Evolutionary conservation across 2,329 filamentous ascomycete genomes (phyloP).

Genomic region (Neofusicoccum umdonicola): DNA sequence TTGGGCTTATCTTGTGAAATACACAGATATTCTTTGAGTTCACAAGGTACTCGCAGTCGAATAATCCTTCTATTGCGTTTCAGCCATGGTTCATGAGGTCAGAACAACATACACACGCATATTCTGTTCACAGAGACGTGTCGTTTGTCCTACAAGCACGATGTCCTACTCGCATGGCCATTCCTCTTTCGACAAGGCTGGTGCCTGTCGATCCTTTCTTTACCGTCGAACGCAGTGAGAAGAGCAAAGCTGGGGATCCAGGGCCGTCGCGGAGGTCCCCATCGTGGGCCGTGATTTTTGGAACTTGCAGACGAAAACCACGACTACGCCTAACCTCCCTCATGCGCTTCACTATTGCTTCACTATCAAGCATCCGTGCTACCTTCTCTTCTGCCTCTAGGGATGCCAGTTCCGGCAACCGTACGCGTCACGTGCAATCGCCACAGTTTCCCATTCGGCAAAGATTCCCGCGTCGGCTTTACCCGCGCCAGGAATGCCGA

Average conservation of each 20-base stretch:
- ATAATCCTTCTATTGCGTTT: too few relatives aligned
- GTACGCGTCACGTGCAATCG: conserved; percentile 1
- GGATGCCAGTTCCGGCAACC: not conserved
- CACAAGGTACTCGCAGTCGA: too few relatives aligned
- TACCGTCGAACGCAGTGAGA: not conserved
- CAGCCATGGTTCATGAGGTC: too few relatives aligned
- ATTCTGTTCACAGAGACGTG: not conserved
- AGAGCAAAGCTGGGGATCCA: not conserved
- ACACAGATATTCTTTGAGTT: too few relatives aligned
- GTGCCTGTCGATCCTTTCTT: not conserved
- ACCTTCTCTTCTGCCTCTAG: too few relatives aligned
- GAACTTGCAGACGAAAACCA: too few relatives aligned
- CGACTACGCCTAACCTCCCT: too few relatives aligned
- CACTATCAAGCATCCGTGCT: too few relatives aligned
- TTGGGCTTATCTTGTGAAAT: too few relatives aligned
- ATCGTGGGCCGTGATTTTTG: not conserved
- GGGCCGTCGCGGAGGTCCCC: not conserved
- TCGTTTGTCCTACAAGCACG: not conserved
- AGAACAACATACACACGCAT: too few relatives aligned
- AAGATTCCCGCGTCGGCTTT: not conserved
- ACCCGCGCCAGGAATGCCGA: not conserved
- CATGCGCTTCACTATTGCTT: too few relatives aligned
- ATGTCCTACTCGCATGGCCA: not conserved
- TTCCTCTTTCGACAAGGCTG: not conserved
- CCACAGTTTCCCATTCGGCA: conserved; percentile 1